These are phyloP conservation scores for Castanea mollissima DNA, from an alignment of 306 rosid genomes.

Conservation along the genomic window DNA sequence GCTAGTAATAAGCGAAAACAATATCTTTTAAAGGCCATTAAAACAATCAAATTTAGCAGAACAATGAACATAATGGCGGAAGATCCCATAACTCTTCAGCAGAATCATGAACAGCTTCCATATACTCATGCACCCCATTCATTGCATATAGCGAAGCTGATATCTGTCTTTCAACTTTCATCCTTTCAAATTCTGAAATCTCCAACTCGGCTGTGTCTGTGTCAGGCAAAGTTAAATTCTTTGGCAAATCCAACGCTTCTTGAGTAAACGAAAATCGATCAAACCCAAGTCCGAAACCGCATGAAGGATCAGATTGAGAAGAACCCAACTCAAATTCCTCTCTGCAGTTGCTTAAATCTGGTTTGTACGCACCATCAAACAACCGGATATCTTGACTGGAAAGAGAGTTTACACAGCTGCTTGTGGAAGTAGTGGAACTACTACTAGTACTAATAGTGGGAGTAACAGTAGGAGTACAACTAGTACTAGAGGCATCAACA, in stretches of 20 bases:
- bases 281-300: conserved; percentile 38
- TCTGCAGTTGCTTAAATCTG: conserved; percentile 59
- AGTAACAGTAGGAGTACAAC: conserved; percentile 7
- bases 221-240: conserved; percentile 19
- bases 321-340: conserved; percentile 31
- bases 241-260: conserved; percentile 49
- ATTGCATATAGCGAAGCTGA: conserved; percentile 90
- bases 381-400: conserved; percentile 25
- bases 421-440: conserved; percentile 7
- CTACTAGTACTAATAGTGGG: conserved; percentile 6
- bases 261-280: conserved; percentile 52
- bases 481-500: conserved; percentile 3
- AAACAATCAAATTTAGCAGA: conserved; percentile 37
- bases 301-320: conserved; percentile 36
- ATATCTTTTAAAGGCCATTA: conserved; percentile 13
- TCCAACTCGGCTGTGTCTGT: conserved; percentile 32
- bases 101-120: conserved; percentile 76
- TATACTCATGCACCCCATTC: conserved; percentile 88
- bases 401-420: conserved; percentile 10
- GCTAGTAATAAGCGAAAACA: conserved; percentile 13
- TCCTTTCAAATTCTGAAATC: conserved; percentile 69
- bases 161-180: conserved; percentile 90
- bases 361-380: conserved; percentile 60
- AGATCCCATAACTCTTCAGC: conserved; percentile 80
- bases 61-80: conserved; percentile 73